Conservation (phyloP, 2,329 filamentous ascomycete genomes). For the Alternaria gaisen region DNA sequence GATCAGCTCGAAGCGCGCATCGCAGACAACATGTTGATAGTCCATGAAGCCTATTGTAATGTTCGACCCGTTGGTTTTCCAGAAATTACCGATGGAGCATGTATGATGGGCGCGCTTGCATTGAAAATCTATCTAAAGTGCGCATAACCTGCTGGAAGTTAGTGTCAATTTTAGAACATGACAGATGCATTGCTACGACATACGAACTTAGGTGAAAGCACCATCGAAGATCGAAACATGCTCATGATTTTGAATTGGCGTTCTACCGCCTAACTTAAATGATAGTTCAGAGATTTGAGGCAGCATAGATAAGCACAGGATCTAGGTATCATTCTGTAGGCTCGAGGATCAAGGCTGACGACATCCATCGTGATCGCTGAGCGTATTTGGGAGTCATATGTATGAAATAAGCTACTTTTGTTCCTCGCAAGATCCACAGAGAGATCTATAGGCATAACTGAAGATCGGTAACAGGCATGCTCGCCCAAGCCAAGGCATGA, state of each 20-base stretch:
- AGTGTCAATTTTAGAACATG: background rate
- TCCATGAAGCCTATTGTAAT: background rate
- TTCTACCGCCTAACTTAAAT: no score
- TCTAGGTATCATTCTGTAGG: background rate
- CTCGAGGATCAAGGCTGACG: no score
- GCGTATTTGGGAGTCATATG: no score
- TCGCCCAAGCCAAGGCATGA: background rate
- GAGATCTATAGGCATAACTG: no score
- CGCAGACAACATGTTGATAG: background rate
- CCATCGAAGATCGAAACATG: background rate
- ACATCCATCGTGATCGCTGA: no score
- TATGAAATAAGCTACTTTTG: no score
- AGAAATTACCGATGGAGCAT: rapidly evolving
- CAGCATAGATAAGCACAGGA: background rate
- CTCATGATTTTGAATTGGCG: no score
- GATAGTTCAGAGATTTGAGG: background rate
- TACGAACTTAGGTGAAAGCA: background rate
- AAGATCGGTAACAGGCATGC: background rate
- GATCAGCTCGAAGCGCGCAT: background rate
- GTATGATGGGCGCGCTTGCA: background rate
- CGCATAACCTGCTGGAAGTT: background rate
- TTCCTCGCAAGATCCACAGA: no score
- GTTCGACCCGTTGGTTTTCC: background rate
- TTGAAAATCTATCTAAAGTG: background rate
- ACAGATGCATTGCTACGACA: background rate